A percentile compares a stretch with the other conserved stretches of the same genome.
phyloP scores from a whole-genome alignment of 1,284 basidiomycete genomes.

The Leccinum huronense region DNA sequence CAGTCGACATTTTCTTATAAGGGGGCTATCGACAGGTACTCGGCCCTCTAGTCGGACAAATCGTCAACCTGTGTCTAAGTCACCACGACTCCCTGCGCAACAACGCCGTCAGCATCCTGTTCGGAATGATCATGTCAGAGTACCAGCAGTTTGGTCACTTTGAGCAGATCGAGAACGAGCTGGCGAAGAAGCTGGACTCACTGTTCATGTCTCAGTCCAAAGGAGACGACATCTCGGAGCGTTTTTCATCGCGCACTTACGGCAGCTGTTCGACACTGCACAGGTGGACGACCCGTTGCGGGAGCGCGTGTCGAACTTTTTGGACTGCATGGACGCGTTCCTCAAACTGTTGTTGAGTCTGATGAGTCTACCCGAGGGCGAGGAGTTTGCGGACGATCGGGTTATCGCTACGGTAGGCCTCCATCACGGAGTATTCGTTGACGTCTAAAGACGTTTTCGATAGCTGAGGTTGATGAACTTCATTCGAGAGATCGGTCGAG shows the following conservation, averaged over 20 bases:
- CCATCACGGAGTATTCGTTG: neutral
- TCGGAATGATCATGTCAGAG: conserved; percentile 95
- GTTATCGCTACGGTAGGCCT: conserved; percentile 78
- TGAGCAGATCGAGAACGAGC: conserved; percentile 86
- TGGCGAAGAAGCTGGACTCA: conserved; percentile 93
- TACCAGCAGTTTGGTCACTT: conserved; percentile 80
- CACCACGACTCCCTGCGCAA: conserved; percentile 91
- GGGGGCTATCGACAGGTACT: conserved; percentile 80
- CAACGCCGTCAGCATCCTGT: conserved; percentile 90
- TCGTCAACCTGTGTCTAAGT: conserved; percentile 91
- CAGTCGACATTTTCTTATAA: conserved; percentile 31
- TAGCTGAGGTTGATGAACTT: conserved; percentile 91
- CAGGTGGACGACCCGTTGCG: conserved; percentile 79
- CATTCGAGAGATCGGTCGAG: conserved; percentile 80
- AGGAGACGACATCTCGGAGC: conserved; percentile 87
- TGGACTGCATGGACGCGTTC: conserved; percentile 91
- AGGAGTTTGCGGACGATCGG: conserved; percentile 91
- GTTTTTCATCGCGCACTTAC: conserved; percentile 92
- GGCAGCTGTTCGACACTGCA: conserved; percentile 82
- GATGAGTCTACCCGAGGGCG: conserved; percentile 90
- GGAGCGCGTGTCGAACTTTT: conserved; percentile 76
- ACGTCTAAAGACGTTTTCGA: conserved; percentile 4
- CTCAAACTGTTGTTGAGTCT: conserved; percentile 90
- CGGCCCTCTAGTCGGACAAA: conserved; percentile 84
- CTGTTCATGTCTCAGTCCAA: conserved; percentile 89